A percentile compares a stretch with the other conserved stretches of the same genome.
Conservation (phyloP, 805 yeast genomes). For the Starmerella apis region DNA sequence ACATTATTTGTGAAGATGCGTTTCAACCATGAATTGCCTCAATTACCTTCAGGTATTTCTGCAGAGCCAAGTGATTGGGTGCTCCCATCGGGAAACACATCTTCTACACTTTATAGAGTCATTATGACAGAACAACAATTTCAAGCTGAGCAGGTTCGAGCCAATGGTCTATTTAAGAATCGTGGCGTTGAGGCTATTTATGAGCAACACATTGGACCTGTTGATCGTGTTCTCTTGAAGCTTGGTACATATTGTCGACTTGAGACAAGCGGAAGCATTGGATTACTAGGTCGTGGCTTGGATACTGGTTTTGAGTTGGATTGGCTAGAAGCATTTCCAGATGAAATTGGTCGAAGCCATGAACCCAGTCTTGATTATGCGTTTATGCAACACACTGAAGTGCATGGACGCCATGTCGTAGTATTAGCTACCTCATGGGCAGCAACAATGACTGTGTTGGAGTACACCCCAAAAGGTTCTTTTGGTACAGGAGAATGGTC, state of each 20-base stretch:
- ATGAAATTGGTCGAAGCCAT: constrained; percentile 16
- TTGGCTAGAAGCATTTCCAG: constrained; percentile 37
- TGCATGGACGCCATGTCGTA: constrained; percentile 20
- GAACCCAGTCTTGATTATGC: constrained; percentile 28
- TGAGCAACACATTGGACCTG: constrained; percentile 58
- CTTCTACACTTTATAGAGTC: constrained; percentile 46
- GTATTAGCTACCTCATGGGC: constrained; percentile 20
- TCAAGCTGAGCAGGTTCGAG: constrained; percentile 44
- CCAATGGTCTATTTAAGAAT: constrained; percentile 55
- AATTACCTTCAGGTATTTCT: not conserved
- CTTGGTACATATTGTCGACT: constrained; percentile 66
- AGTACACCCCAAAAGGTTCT: constrained; percentile 3
- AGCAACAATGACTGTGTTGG: constrained; percentile 7
- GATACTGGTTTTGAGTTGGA: constrained; percentile 70
- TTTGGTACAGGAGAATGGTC: constrained; percentile 12
- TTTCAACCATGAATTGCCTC: constrained; percentile 18
- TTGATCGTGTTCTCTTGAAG: constrained; percentile 66
- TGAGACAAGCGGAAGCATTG: constrained; percentile 53
- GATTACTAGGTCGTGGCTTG: constrained; percentile 74
- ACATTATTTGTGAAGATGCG: constrained; percentile 59
- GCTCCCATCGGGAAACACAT: constrained; percentile 56
- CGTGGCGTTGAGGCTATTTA: constrained; percentile 56
- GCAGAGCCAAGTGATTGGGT: constrained; percentile 47
- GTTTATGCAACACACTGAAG: constrained; percentile 24
- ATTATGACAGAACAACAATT: constrained; percentile 58